Evolutionary conservation across 768 basidiomycete species (phyloP).

Genomic region (Chlorophyllum brunneum): DNA sequence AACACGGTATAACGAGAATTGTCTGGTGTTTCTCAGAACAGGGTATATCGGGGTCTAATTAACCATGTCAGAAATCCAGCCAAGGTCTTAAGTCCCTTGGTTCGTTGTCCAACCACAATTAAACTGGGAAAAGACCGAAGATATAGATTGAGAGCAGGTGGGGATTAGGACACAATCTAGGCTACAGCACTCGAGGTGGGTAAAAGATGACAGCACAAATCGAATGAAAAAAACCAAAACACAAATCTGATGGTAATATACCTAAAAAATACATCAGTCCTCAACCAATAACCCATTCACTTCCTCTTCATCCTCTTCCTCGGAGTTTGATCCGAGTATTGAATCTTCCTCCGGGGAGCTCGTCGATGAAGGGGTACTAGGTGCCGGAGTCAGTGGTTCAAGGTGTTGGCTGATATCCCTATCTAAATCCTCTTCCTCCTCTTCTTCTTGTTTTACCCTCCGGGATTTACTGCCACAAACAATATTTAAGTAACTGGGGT

Average conservation of each 20-base stretch:
- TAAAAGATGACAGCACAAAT: neutral
- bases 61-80: too few species aligned
- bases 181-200: neutral
- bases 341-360: constrained; percentile 35
- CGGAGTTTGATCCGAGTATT: constrained; percentile 32
- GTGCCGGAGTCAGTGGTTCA: constrained; percentile 19
- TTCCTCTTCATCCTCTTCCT: constrained; percentile 46
- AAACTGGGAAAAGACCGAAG: too few species aligned
- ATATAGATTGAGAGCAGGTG: too few species aligned
- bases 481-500: neutral
- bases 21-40: too few species aligned
- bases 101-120: too few species aligned
- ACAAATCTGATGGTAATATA: neutral
- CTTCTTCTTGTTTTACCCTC: constrained; percentile 17
- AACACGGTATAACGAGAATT: too few species aligned
- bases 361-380: constrained; percentile 13
- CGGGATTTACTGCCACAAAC: neutral
- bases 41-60: too few species aligned
- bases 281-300: constrained; percentile 43
- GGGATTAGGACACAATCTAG: too few species aligned
- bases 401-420: constrained; percentile 37
- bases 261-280: constrained; percentile 16
- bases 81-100: too few species aligned
- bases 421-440: constrained; percentile 23
- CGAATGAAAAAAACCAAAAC: neutral